Conservation (phyloP, 2,329 filamentous ascomycete genomes). For the Apiospora koreana region DNA sequence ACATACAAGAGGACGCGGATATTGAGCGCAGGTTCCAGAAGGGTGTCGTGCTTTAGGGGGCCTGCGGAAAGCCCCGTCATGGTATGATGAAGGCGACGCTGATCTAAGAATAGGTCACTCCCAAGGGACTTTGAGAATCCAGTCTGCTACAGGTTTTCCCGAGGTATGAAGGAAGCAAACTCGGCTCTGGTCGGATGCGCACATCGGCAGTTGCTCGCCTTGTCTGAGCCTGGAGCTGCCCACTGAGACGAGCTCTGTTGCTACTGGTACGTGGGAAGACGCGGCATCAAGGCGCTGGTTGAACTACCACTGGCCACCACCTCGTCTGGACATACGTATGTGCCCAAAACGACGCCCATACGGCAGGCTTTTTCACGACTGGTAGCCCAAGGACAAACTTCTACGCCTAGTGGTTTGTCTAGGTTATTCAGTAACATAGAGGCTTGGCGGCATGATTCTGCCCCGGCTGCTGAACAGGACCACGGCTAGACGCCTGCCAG, state of each 20-base stretch:
- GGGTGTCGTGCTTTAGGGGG: slow-evolving; percentile 6
- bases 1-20: neutral
- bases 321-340: too few relatives aligned
- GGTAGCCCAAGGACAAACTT: too few relatives aligned
- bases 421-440: neutral
- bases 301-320: neutral
- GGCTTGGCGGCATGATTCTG: neutral
- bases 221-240: neutral
- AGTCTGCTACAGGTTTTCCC: neutral
- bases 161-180: neutral
- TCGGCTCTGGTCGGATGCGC: neutral
- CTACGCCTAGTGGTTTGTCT: too few relatives aligned
- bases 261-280: neutral
- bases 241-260: neutral
- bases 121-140: neutral
- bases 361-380: too few relatives aligned
- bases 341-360: too few relatives aligned
- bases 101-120: neutral
- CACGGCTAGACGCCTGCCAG: neutral
- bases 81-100: neutral
- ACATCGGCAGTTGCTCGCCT: neutral
- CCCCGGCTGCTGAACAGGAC: neutral
- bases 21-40: neutral
- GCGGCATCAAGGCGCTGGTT: neutral
- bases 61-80: neutral